These are phyloP conservation scores for Pholiota molesta DNA, from an alignment of 768 basidiomycete genomes.

Conservation along the genomic window DNA sequence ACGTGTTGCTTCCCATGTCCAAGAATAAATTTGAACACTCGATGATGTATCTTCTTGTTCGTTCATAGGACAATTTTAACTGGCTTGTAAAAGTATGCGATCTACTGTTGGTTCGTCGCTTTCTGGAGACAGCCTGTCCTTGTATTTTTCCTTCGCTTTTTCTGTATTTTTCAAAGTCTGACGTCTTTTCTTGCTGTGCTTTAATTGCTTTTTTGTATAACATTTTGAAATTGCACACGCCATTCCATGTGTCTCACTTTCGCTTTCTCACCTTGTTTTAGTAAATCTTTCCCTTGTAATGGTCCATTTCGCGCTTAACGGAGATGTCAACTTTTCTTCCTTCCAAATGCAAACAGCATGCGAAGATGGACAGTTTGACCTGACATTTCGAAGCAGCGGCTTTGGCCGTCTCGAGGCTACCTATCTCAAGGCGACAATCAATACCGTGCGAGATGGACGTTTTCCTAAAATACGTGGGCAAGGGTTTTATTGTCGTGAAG, in stretches of 20 bases:
- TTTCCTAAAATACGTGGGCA: background rate
- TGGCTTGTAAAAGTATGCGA: background rate
- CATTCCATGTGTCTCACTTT: background rate
- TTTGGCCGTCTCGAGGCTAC: background rate
- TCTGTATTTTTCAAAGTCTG: background rate
- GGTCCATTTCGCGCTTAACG: background rate
- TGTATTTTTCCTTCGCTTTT: too few relatives aligned
- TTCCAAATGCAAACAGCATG: background rate
- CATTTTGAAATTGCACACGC: background rate
- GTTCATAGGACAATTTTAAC: conserved; percentile 4
- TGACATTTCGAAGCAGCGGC: conserved; percentile 1
- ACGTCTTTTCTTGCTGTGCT: background rate
- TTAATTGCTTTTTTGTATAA: background rate
- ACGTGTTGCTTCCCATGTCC: background rate
- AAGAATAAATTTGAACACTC: background rate
- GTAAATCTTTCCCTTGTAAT: conserved; percentile 1
- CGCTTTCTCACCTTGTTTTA: background rate
- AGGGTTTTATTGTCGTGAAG: background rate
- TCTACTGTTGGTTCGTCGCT: background rate
- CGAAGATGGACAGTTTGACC: background rate
- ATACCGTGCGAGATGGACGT: background rate
- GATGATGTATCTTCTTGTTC: background rate
- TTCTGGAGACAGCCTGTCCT: background rate
- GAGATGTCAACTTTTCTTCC: background rate
- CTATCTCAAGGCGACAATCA: background rate